Conservation (phyloP, 495 filamentous ascomycete genomes). For the Daldinia caldariorum region DNA sequence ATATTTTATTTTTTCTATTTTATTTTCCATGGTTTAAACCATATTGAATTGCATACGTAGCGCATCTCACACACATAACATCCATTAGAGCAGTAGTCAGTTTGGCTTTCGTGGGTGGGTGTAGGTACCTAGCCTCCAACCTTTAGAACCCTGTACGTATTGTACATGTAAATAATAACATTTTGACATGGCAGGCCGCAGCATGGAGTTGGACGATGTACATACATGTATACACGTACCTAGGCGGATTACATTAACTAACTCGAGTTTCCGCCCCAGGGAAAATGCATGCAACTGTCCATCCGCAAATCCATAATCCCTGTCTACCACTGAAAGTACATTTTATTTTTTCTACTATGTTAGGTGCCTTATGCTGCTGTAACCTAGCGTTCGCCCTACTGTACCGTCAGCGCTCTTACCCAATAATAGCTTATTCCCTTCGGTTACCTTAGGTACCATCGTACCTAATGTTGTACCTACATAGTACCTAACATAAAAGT, state of each 20-base stretch:
- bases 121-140: no score
- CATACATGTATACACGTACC: no score
- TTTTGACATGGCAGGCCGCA: no score
- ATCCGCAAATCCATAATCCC: conserved; percentile 56
- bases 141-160: no score
- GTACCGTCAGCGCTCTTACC: conserved; percentile 13
- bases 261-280: conserved; percentile 37
- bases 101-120: neutral
- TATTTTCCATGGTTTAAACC: neutral
- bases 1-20: neutral
- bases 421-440: neutral
- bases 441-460: no score
- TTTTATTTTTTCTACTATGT: neutral
- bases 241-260: neutral
- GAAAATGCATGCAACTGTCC: conserved; percentile 50
- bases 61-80: no score
- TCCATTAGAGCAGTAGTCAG: no score
- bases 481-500: conserved; percentile 1
- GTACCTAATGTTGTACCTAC: no score
- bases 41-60: neutral
- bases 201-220: neutral
- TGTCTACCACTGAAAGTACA: conserved; percentile 37
- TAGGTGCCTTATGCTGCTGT: conserved; percentile 7
- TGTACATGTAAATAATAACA: no score
- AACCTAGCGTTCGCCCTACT: conserved; percentile 14